A percentile compares a stretch with the other conserved stretches of the same genome.
These are phyloP conservation scores for Aspergillus jensenii DNA, from an alignment of 2,329 filamentous ascomycete species.

Conservation along the genomic window DNA sequence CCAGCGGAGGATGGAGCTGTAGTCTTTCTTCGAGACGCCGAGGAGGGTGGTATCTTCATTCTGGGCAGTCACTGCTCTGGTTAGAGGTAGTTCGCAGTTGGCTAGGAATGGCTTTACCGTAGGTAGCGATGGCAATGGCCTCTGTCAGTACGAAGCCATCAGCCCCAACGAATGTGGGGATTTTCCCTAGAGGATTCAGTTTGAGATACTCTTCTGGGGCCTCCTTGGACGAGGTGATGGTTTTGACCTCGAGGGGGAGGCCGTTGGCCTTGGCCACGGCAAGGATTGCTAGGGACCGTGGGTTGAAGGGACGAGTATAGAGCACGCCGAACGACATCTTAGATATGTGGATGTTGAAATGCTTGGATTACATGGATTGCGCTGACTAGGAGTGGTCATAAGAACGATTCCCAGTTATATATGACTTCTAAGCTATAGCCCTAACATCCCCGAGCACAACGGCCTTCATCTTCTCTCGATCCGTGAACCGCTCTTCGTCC, in stretches of 20 bases:
- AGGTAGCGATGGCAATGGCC: conserved; percentile 11
- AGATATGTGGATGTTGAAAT: neutral
- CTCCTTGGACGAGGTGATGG: neutral
- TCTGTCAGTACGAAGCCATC: conserved; percentile 12
- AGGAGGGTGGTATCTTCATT: conserved; percentile 11
- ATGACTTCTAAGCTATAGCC: neutral
- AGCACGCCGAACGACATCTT: neutral
- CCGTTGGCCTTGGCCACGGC: conserved; percentile 9
- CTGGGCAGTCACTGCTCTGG: conserved; percentile 8
- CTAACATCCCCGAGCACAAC: neutral
- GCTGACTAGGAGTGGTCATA: neutral
- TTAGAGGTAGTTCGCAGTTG: neutral
- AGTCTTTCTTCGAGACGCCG: conserved; percentile 8
- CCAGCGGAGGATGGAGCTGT: conserved; percentile 12
- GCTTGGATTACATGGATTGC: no score
- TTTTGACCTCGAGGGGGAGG: conserved; percentile 10
- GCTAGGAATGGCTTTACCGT: neutral
- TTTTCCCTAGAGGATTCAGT: conserved; percentile 12
- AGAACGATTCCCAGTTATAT: neutral
- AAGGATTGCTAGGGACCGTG: conserved; percentile 9
- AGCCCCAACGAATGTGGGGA: conserved; percentile 10
- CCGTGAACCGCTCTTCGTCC: conserved; percentile 1
- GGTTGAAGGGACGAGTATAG: conserved; percentile 3
- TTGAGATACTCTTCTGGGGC: neutral
- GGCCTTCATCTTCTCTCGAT: neutral